These are phyloP conservation scores for Plasmodium yoelii DNA, from an alignment of 169 alveolate genomes.

Conservation along the genomic window DNA sequence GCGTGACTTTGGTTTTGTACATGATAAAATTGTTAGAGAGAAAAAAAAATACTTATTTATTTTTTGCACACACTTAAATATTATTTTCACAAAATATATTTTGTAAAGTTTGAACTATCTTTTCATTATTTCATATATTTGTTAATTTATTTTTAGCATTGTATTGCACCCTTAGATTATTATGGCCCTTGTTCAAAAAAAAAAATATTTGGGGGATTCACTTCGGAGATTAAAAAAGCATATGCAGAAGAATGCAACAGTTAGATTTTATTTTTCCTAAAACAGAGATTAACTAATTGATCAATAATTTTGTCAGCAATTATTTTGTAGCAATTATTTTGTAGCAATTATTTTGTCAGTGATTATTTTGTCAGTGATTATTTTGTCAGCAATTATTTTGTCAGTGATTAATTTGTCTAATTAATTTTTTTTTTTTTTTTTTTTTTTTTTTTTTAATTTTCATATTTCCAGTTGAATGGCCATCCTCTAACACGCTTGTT, in stretches of 20 bases:
- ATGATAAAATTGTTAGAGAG: no score
- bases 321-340: no score
- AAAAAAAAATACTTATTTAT: no score
- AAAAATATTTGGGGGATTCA: slow-evolving; percentile 36
- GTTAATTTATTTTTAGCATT: slow-evolving; percentile 5
- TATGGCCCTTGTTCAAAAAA: slow-evolving; percentile 62
- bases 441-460: not conserved
- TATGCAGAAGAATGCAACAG: slow-evolving; percentile 70
- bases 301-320: no score
- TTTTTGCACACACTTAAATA: no score
- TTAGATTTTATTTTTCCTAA: slow-evolving; percentile 16
- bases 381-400: no score
- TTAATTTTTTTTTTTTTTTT: slow-evolving; percentile 1
- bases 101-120: not conserved
- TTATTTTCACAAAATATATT: no score
- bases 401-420: no score
- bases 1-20: not conserved
- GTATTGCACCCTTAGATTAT: slow-evolving; percentile 60
- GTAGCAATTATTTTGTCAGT: no score
- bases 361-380: no score
- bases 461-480: slow-evolving; percentile 53
- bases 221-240: slow-evolving; percentile 34
- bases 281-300: not conserved
- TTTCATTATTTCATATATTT: slow-evolving; percentile 5
- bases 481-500: slow-evolving; percentile 8